Base-by-base conservation (phyloP, 1,284 basidiomycete genomes). In the Wallemia ichthyophaga region DNA sequence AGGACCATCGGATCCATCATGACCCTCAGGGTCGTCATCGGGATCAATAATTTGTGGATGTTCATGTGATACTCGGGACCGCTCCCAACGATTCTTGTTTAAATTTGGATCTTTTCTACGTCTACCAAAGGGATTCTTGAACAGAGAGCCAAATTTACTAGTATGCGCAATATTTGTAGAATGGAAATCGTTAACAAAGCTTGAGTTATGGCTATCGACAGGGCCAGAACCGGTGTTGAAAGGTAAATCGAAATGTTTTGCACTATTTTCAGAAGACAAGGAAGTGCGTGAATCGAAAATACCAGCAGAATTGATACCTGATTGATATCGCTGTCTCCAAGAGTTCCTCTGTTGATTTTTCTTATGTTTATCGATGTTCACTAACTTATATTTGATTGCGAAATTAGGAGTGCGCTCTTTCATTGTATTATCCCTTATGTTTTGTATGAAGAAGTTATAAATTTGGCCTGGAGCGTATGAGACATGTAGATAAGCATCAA, bases 381-480 rank as follows among this genome's bases (percentile, higher is more conserved):
- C 64, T 27, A 65, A 61, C 32, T 64, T 64, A 53, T 63, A 63
- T 19, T 48, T 27, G 26, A 65, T 60, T 1, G 64, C 64, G 63
- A 63, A 65, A 3, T 61, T 60, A 21, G 64, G 64, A 57, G 62
- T 63, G 58, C 64, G 62, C 32, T 61, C 57, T 13, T 62, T 58
- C 58, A 62, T 64, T 55, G 62, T 64, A 62, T 65, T 65, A 61
- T 65, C 64, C 19, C 64, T 62, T 27, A 65, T 62, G 63, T 65
- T 65, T 48, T 65, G 64, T 32, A 65, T 65, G 62, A 62, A 65
- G 31, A 64, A 64, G 61, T 64, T 64, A 61, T 65, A 62, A 24
- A 61, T 60, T 59, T 68, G 67, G n/a, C 37, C 37, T 48, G n/a
- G 5, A 5, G 5, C n/a, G 11, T 48, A 48, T 13, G 5, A 17